These are phyloP conservation scores for Ligustrum vulgare DNA, from an alignment of 257 asterid species.

Conservation along the genomic window DNA sequence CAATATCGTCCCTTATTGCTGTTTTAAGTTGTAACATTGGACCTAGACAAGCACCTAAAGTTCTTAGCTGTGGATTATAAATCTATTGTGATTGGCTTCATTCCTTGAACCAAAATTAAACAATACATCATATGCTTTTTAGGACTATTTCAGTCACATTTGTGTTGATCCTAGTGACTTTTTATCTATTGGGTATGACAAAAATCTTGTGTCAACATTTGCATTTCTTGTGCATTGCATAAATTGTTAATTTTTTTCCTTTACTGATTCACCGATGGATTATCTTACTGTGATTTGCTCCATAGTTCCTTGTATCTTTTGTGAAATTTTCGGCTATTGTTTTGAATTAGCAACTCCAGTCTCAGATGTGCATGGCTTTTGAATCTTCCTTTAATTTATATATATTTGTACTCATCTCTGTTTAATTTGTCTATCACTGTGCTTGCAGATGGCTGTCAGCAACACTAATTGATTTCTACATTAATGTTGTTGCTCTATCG, in stretches of 20 bases:
- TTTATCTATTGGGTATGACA: not conserved
- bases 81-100: not conserved
- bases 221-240: not conserved
- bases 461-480: slow-evolving; percentile 69
- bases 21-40: not conserved
- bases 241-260: not conserved
- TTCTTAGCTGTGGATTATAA: too few relatives aligned
- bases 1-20: not conserved
- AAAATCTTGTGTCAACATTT: not conserved
- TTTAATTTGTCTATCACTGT: slow-evolving; percentile 19
- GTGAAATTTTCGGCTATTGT: not conserved
- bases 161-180: not conserved
- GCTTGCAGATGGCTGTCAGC: slow-evolving; percentile 76
- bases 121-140: not conserved
- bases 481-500: slow-evolving; percentile 54
- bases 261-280: not conserved
- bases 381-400: not conserved
- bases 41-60: not conserved
- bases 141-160: not conserved
- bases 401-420: slow-evolving; percentile 10
- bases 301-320: not conserved
- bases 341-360: not conserved
- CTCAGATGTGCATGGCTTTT: not conserved
- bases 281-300: not conserved
- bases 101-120: not conserved